Evolutionary conservation across 2,329 filamentous ascomycete species (phyloP).

Genomic region (Monilinia aucupariae): DNA sequence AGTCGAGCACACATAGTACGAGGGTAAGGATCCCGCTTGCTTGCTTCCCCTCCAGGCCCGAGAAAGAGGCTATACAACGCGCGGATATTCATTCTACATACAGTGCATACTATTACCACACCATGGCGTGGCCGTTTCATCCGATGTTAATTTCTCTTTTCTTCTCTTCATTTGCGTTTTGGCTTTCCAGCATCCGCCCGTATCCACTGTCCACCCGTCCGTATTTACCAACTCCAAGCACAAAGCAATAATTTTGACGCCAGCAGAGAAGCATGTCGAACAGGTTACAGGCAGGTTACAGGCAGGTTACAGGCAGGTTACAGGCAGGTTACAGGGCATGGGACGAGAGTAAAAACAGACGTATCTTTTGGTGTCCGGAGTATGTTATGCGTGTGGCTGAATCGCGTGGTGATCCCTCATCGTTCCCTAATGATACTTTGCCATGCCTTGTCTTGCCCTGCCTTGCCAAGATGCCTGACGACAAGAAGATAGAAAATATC

Average conservation of each 20-base stretch:
- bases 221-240: not conserved
- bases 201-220: not conserved
- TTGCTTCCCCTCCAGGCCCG: not conserved
- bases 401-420: not conserved
- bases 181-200: not conserved
- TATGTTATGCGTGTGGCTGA: slow-evolving; percentile 10
- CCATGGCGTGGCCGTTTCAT: not conserved
- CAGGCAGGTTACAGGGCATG: too few relatives aligned
- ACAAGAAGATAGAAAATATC: not conserved
- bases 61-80: not conserved
- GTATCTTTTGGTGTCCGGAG: not conserved
- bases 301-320: too few relatives aligned
- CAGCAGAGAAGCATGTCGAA: not conserved
- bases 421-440: too few relatives aligned
- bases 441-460: not conserved
- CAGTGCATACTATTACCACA: not conserved
- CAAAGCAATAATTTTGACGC: not conserved
- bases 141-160: slow-evolving; percentile 1
- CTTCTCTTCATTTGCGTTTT: not conserved
- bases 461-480: too few relatives aligned
- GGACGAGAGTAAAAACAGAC: too few relatives aligned
- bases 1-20: not conserved
- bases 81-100: not conserved
- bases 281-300: too few relatives aligned
- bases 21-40: slow-evolving; percentile 2